Conservation (phyloP, 495 filamentous ascomycete species). For the Penicillium diatomitis region DNA sequence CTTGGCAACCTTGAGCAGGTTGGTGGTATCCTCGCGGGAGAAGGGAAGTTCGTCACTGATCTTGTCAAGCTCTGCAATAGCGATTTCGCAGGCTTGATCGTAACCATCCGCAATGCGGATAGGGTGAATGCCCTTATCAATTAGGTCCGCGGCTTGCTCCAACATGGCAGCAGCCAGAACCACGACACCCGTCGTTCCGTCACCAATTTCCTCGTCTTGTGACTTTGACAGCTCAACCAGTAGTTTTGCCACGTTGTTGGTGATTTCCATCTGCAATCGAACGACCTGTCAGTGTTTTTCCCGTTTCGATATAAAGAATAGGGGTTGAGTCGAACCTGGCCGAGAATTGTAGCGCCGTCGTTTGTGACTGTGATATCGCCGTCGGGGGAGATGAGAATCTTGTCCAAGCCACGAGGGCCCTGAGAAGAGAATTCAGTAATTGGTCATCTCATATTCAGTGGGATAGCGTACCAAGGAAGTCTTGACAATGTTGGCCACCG, state of each 20-base stretch:
- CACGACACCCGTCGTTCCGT: constrained; percentile 96
- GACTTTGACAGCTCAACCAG: constrained; percentile 98
- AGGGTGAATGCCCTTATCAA: constrained; percentile 99
- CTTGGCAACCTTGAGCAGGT: constrained; percentile 87
- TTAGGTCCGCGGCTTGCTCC: constrained; percentile 95
- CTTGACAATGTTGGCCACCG: constrained; percentile 94
- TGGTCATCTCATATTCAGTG: not conserved
- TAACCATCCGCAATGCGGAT: constrained; percentile 98
- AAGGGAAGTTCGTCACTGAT: constrained; percentile 91
- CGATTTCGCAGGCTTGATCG: constrained; percentile 94
- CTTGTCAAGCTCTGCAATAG: constrained; percentile 78
- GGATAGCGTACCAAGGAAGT: constrained; percentile 60
- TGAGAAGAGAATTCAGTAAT: constrained; percentile 23
- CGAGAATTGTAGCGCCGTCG: constrained; percentile 93
- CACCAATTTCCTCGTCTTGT: constrained; percentile 97
- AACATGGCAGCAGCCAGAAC: constrained; percentile 91
- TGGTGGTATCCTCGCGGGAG: constrained; percentile 61
- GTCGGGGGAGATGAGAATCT: constrained; percentile 97
- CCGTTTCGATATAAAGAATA: constrained; percentile 1
- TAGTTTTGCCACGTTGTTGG: constrained; percentile 95
- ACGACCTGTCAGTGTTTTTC: constrained; percentile 10
- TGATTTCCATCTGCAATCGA: constrained; percentile 79
- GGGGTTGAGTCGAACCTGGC: constrained; percentile 49
- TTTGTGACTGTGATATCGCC: constrained; percentile 99
- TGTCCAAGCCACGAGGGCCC: constrained; percentile 94